A percentile compares a stretch with the other conserved stretches of the same genome.
phyloP scores from a whole-genome alignment of 169 alveolate species.

The Perkinsus marinus region DNA sequence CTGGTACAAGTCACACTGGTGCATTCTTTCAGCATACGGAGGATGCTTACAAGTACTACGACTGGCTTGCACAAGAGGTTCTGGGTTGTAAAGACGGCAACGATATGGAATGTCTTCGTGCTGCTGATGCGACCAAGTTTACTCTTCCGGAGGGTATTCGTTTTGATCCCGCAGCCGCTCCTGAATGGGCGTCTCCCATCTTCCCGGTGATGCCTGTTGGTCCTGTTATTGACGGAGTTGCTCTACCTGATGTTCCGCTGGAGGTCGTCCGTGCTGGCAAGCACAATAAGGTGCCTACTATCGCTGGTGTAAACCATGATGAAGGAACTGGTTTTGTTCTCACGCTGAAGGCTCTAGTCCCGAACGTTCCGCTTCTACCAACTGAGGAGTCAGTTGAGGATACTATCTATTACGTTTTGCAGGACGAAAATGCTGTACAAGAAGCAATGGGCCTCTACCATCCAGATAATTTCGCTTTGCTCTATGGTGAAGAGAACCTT shows the following conservation, averaged over 20 bases:
- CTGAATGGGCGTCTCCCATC: neutral
- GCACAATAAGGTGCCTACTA: neutral
- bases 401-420: neutral
- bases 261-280: neutral
- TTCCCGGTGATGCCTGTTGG: neutral
- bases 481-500: neutral
- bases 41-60: neutral
- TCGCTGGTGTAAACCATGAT: neutral
- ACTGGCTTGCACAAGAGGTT: neutral
- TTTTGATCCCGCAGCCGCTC: neutral
- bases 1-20: neutral
- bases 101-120: neutral
- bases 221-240: neutral
- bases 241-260: neutral
- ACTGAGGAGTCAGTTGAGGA: neutral
- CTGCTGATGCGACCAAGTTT: neutral
- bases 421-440: neutral
- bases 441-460: neutral
- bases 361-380: neutral
- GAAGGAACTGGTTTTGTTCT: neutral
- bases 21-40: neutral
- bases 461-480: neutral
- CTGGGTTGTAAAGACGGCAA: neutral
- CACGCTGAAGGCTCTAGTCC: neutral
- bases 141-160: neutral